These are phyloP conservation scores for Noccaea bulbosa DNA, from an alignment of 345 rosid species.

Conservation along the genomic window DNA sequence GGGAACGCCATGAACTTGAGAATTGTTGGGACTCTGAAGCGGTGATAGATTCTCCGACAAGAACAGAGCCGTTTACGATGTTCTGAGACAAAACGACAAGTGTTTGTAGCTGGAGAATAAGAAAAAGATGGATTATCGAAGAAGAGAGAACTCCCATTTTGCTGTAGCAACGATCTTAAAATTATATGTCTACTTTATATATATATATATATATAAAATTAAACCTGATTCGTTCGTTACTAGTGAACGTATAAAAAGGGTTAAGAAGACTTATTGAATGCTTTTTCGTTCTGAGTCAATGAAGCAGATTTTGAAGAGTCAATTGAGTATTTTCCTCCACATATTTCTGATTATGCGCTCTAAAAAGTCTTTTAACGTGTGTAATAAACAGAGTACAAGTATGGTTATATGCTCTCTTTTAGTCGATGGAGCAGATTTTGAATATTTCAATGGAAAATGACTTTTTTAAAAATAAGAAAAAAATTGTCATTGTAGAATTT, in stretches of 20 bases:
- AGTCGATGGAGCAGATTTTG: too few relatives aligned
- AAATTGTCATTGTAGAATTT: too few relatives aligned
- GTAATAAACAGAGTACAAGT: not conserved
- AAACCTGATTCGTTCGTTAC: not conserved
- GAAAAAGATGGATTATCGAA: conserved; percentile 8
- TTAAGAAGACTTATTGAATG: too few relatives aligned
- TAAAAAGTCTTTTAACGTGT: not conserved
- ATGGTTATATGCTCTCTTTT: not conserved
- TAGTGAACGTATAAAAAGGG: not conserved
- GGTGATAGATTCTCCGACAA: conserved; percentile 21
- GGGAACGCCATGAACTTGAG: conserved; percentile 34
- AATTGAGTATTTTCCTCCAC: conserved; percentile 22
- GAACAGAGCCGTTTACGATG: conserved; percentile 27
- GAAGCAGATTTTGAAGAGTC: too few relatives aligned
- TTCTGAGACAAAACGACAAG: conserved; percentile 19
- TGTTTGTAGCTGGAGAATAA: conserved; percentile 13
- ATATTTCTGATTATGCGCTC: not conserved
- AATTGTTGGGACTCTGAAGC: conserved; percentile 18
- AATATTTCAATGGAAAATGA: too few relatives aligned
- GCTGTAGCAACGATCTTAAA: too few relatives aligned
- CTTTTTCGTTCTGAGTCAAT: too few relatives aligned
- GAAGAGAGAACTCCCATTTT: conserved; percentile 2
- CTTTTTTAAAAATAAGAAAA: too few relatives aligned
- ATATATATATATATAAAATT: not conserved
- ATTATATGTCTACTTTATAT: not conserved